Evolutionary conservation across 106 monocot genomes (phyloP), one percentile per base, ranked within the genome.

Genomic region (Vanilla planifolia): DNA sequence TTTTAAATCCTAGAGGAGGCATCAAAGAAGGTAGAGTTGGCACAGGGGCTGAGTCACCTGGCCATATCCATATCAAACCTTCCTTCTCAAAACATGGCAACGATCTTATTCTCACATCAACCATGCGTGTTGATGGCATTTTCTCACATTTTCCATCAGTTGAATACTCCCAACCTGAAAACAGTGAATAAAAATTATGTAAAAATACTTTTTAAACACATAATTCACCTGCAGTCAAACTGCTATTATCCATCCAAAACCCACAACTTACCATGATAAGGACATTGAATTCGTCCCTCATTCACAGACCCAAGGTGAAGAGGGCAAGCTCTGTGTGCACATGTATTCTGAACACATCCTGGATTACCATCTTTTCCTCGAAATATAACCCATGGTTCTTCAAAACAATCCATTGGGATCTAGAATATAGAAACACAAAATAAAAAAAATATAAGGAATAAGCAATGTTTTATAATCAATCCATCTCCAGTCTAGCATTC

Each of bases 111-210:
- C 67, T 61, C 8, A 91, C 78, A 47, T 98, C 60, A 24, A 87
- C 69, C 79, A 75, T 77, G 15, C 69, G 68, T 1, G 91, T 98
- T 0, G 96, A 98, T 60, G 96, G 96, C 96, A 98, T 98, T 76
- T 98, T 98, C 73, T 98, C 83, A 62, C 96, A 98, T 72, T 91
- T 91, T 43, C 96, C 96, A 65, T 98, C 91, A 45, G 91, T 91
- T 44, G 86, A 79, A 46, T 91, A 98, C 59, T 98, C 96, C 96
- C 96, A 98, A 3, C 96, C 96, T 98, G 79, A 73, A 82, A 26
- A 50, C 22, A 10, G 1, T 8, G 9, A 26, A 26, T 22, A 26
- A 19, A 50, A 24, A 50, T 50, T 50, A 50, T 50, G 9, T 50
- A 26, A 50, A 26, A 11, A 50, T 0, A 50, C 4, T 11, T 26